A percentile compares a stretch with the other conserved stretches of the same genome.
These are phyloP conservation scores for Phalaenopsis hybrid DNA, from an alignment of 116 monocot species.

Conservation along the genomic window DNA sequence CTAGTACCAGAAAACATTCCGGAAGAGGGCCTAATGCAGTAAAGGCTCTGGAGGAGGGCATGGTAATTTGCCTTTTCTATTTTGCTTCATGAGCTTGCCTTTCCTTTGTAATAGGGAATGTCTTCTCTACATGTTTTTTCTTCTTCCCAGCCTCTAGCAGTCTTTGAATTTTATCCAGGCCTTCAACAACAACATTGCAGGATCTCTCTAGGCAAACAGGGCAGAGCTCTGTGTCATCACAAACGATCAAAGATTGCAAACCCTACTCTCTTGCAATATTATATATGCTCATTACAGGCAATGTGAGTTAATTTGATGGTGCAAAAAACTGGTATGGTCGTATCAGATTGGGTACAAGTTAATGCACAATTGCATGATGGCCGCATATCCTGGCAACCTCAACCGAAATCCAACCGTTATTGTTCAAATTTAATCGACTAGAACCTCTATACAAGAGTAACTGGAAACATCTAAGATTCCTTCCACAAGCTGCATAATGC, in stretches of 20 bases:
- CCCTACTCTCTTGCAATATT: conserved; percentile 90
- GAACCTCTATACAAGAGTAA: conserved; percentile 84
- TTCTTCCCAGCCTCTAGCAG: too few species aligned
- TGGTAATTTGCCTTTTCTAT: too few species aligned
- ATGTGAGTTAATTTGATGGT: conserved; percentile 63
- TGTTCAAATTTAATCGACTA: conserved; percentile 78
- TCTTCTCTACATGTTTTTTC: too few species aligned
- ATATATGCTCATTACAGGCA: conserved; percentile 90
- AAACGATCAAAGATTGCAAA: conserved; percentile 37
- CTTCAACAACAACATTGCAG: conserved; percentile 85
- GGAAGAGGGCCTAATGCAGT: too few species aligned
- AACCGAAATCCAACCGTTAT: conserved; percentile 93
- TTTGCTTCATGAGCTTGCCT: too few species aligned
- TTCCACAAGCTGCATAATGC: conserved; percentile 98
- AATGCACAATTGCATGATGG: conserved; percentile 54
- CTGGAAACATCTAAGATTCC: conserved; percentile 89
- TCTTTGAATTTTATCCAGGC: conserved; percentile 11
- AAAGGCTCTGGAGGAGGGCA: too few species aligned
- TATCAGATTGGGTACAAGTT: conserved; percentile 57
- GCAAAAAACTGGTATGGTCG: conserved; percentile 54
- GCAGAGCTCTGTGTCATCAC: conserved; percentile 67
- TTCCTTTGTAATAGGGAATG: too few species aligned
- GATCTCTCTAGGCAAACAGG: conserved; percentile 86
- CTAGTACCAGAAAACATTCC: too few species aligned
- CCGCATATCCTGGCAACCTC: conserved; percentile 95